Base-by-base conservation (phyloP, 2,329 filamentous ascomycete species). In the Penicillium sp. region DNA sequence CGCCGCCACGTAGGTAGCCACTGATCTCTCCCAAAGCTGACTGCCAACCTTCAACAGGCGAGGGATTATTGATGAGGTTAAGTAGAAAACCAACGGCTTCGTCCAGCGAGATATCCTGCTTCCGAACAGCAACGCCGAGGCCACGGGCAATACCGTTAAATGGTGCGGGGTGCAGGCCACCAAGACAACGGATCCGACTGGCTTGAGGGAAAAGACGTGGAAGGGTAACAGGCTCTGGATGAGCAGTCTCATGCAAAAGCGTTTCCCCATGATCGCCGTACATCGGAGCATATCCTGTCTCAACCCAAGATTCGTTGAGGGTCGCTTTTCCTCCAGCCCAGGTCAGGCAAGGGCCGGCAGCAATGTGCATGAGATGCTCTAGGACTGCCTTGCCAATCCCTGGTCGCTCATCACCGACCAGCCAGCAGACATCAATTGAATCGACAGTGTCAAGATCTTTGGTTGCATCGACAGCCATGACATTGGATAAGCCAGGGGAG, bases 91-190 rank as follows among this genome's bases (percentile, higher is more conserved):
- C 10, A 26, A 55, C 53, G 16, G 53, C 53, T 8, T 48, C 42
- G 10, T 55, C 42, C n/a, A 48, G 19, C 8, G 52, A 55, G 11
- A 55, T 26, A 22, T 37, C 52, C 40, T 55, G 37, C 26, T 25
- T 35, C 37, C 52, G 52, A 46, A 55, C 52, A 46, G 53, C 53
- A 2, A 40, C 26, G 7, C 40, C 53, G 16, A 55, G 53, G 10
- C 53, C 53, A 33, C 53, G 53, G 19, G 53, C 40, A 38, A 55
- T 55, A 19, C 53, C 53, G 19, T 55, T 55, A 25, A 55, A 38
- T 48, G 40, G 42, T 19, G 25, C 28, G 19, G 42, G 42, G n/a
- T 55, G 19, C 42, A 55, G 42, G 22, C 35, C 25, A 38, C 42
- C 42, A 48, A 55, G 16, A 33, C 53, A 55, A 1, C 16, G 40